Percentiles rank a stretch among this genome's conserved stretches.
phyloP scores from a whole-genome alignment of 257 asterid genomes.

The Verbena officinalis region DNA sequence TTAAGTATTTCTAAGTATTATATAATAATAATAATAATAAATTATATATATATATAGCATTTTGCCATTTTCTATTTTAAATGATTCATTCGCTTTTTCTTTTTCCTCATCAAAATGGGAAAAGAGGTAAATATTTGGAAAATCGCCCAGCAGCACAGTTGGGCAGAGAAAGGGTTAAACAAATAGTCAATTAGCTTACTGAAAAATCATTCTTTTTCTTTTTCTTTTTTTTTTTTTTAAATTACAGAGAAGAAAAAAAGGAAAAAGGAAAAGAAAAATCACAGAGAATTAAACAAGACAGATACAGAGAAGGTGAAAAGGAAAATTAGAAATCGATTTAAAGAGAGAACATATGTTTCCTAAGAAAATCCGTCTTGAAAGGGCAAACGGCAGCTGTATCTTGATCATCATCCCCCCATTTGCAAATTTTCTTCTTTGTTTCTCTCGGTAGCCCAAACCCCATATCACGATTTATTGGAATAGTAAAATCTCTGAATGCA shows the following conservation, averaged over 20 bases:
- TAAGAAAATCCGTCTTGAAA: conserved; percentile 47
- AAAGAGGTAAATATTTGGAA: conserved; percentile 25
- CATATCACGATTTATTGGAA: conserved; percentile 37
- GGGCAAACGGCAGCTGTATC: conserved; percentile 46
- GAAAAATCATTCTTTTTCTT: no score
- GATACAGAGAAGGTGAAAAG: conserved; percentile 8
- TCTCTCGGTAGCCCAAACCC: conserved; percentile 36
- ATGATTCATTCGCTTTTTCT: no score
- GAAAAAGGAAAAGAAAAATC: not conserved
- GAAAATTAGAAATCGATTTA: conserved; percentile 5
- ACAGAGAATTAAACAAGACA: not conserved
- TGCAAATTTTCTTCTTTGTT: conserved; percentile 3
- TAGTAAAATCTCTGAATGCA: conserved; percentile 33
- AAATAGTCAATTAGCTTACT: conserved; percentile 18
- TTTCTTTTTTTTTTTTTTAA: no score
- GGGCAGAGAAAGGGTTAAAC: conserved; percentile 18
- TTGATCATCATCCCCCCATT: conserved; percentile 40
- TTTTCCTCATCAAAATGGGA: not conserved
- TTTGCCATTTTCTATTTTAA: no score
- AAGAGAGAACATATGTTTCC: conserved; percentile 30
- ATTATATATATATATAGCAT: no score
- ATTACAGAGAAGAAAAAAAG: no score
- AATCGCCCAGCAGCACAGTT: conserved; percentile 24
- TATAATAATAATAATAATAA: not conserved
- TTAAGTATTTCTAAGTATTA: no score